These are phyloP conservation scores for Saprolegnia parasitica DNA, from an alignment of 352 stramenopile genomes.

Conservation along the genomic window DNA sequence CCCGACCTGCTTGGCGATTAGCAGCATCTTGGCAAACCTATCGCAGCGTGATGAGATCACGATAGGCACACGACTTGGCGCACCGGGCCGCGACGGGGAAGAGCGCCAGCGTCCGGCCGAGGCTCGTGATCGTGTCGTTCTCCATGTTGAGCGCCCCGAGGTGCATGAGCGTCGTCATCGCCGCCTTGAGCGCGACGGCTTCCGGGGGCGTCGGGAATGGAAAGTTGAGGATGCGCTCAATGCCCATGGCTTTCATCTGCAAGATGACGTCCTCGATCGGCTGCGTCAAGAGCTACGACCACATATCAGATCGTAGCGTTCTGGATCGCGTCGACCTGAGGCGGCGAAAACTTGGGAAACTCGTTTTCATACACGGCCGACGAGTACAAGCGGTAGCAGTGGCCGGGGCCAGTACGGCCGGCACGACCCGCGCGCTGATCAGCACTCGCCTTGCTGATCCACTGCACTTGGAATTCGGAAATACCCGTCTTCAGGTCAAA, in stretches of 20 bases:
- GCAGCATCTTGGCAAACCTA: constrained; percentile 85
- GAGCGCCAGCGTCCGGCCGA: constrained; percentile 76
- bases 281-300: constrained; percentile 54
- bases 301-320: not conserved
- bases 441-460: constrained; percentile 81
- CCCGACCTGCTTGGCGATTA: constrained; percentile 64
- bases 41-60: not conserved
- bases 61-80: too few relatives aligned
- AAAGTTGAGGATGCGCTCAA: constrained; percentile 93
- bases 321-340: constrained; percentile 61
- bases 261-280: constrained; percentile 96
- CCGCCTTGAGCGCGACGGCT: constrained; percentile 74
- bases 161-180: constrained; percentile 81
- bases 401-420: constrained; percentile 92
- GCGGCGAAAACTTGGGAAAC: constrained; percentile 86
- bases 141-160: constrained; percentile 40
- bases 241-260: constrained; percentile 97
- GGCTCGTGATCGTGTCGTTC: constrained; percentile 30
- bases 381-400: constrained; percentile 98
- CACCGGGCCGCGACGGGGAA: constrained; percentile 76
- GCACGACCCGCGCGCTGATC: constrained; percentile 93
- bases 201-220: constrained; percentile 95
- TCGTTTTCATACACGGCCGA: constrained; percentile 94
- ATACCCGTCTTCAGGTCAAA: constrained; percentile 90
- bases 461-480: constrained; percentile 92